Conservation (phyloP, 148 eudicot species). For the Suaeda aralocaspica region DNA sequence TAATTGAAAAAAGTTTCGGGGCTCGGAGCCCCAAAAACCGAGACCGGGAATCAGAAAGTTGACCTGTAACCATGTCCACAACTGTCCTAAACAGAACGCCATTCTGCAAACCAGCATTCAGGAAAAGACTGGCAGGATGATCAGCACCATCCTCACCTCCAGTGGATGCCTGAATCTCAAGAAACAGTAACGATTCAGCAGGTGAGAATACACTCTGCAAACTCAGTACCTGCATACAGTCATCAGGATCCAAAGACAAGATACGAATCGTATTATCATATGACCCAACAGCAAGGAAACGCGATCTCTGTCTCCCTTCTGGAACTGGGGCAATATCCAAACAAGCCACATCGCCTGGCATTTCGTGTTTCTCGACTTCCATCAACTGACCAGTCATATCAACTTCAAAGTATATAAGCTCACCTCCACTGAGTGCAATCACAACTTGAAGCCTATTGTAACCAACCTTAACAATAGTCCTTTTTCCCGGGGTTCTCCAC, state of each 20-base stretch:
- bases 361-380: conserved; percentile 94
- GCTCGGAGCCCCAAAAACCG: conserved; percentile 88
- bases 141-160: conserved; percentile 99
- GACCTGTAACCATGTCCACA: conserved; percentile 97
- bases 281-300: conserved; percentile 95
- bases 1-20: conserved; percentile 79
- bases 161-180: conserved; percentile 88
- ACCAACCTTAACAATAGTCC: conserved; percentile 95
- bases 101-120: conserved; percentile 88
- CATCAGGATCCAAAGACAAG: conserved; percentile 90
- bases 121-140: conserved; percentile 95
- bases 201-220: conserved; percentile 93
- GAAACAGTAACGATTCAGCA: conserved; percentile 91
- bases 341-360: conserved; percentile 98
- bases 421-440: conserved; percentile 94
- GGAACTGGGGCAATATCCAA: conserved; percentile 98
- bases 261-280: conserved; percentile 95
- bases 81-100: conserved; percentile 96
- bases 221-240: conserved; percentile 90
- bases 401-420: conserved; percentile 92
- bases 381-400: conserved; percentile 91
- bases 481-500: conserved; percentile 99
- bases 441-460: conserved; percentile 93
- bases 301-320: conserved; percentile 91
- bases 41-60: conserved; percentile 95